Base-by-base conservation (phyloP, 2,329 filamentous ascomycete genomes). In the Fusarium oligoseptatum region DNA sequence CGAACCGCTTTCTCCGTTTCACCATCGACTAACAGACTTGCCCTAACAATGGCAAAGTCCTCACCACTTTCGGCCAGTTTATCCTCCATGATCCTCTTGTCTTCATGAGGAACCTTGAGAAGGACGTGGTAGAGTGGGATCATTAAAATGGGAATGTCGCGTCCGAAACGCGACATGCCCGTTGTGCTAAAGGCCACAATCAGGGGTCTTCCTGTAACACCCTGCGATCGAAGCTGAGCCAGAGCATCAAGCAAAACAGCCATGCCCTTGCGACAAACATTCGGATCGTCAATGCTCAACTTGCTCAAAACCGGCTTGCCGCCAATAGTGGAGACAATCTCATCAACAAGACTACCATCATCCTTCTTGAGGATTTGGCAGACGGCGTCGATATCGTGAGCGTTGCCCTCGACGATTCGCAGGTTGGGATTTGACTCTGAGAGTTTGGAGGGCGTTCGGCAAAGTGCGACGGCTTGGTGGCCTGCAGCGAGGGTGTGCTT, bases 381-480 rank as follows among this genome's bases (percentile, higher is more conserved):
- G 3, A 90, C 82, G 11, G 79, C 80, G 1, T 76, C 62, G 8
- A 80, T 66, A 69, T 87, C 83, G 75, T 85, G 84, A 14, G 85
- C 86, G 72, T 90, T 85, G 72, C 89, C 89, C 64, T 85, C 66
- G 39, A 85, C 66, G 11, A 90, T 80, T 9, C 72, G 80, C 4
- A 90, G 84, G 70, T 85, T 84, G 15, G 82, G 71, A 60, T 77
- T 71, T 12, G 73, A 29, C 17, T 74, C 71, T 0, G 81, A 81
- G 34, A 91, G 85, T 70, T 87, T 89, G 57, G 84, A 82, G 9
- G 88, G 86, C 2, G 82, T 86, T 50, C 88, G 87, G 76, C 84
- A 88, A 39, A 90, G 83, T 55, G 85, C 88, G 58, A 85, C 80
- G 80, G 87, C 88, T 9, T 77, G 80, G 77, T 86, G 83, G 37